Conservation (phyloP, 768 basidiomycete genomes). For the Auriscalpium vulgare region DNA sequence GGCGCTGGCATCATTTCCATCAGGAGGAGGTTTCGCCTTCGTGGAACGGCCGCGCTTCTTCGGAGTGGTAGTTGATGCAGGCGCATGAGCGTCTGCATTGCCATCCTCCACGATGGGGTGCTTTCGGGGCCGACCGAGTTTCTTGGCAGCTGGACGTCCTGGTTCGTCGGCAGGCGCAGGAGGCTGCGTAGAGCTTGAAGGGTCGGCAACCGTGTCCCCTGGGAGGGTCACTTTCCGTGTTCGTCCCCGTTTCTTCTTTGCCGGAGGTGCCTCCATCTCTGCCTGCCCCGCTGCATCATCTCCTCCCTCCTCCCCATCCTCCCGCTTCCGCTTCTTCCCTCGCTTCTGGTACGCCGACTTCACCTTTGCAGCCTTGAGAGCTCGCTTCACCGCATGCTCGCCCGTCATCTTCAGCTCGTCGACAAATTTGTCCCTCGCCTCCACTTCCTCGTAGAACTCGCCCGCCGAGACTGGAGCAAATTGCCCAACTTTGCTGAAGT, state of each 20-base stretch:
- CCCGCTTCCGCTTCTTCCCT: constrained; percentile 27
- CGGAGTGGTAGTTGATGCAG: constrained; percentile 11
- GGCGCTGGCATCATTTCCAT: not conserved
- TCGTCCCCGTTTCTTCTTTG: constrained; percentile 28
- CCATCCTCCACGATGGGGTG: constrained; percentile 20
- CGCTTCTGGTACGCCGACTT: constrained; percentile 16
- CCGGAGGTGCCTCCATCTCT: constrained; percentile 5
- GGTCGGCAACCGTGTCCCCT: constrained; percentile 1
- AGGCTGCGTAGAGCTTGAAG: not conserved
- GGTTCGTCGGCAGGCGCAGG: not conserved
- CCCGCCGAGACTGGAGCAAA: constrained; percentile 38
- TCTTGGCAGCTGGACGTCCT: constrained; percentile 17
- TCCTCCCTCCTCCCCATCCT: constrained; percentile 17
- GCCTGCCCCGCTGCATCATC: not conserved
- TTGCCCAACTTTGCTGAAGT: constrained; percentile 44
- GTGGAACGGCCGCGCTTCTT: constrained; percentile 30
- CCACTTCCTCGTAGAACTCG: constrained; percentile 47
- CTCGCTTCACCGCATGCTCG: constrained; percentile 1
- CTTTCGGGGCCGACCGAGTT: constrained; percentile 30
- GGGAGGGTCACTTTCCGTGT: constrained; percentile 18
- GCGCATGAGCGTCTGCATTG: not conserved
- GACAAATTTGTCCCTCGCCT: constrained; percentile 36
- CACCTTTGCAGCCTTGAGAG: not conserved
- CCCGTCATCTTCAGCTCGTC: constrained; percentile 36
- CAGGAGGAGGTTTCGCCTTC: constrained; percentile 15